Conservation (phyloP, 2,329 filamentous ascomycete species). For the Hymenoscyphus repandus region DNA sequence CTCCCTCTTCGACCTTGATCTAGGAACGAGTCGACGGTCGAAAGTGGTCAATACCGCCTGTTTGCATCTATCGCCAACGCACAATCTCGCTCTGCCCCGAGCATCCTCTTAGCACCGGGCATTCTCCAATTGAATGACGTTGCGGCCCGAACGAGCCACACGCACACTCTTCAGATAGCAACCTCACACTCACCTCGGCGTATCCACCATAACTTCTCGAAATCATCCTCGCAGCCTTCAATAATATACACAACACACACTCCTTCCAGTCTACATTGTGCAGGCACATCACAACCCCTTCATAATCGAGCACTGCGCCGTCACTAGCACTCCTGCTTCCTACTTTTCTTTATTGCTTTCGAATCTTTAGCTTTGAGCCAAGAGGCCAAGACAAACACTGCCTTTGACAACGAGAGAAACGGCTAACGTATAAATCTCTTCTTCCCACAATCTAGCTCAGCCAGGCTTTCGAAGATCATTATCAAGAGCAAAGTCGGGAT, state of each 20-base stretch:
- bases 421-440: slow-evolving; percentile 15
- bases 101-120: neutral
- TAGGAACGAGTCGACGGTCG: too few relatives aligned
- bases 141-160: neutral
- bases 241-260: neutral
- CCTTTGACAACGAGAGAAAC: slow-evolving; percentile 10
- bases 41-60: too few relatives aligned
- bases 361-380: slow-evolving; percentile 6
- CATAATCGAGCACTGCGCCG: slow-evolving; percentile 7
- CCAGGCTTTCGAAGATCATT: slow-evolving; percentile 20
- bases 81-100: too few relatives aligned
- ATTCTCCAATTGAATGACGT: slow-evolving; percentile 3
- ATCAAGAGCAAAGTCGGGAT: slow-evolving; percentile 14
- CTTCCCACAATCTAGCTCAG: slow-evolving; percentile 18
- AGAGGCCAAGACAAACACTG: slow-evolving; percentile 14
- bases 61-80: too few relatives aligned
- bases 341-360: slow-evolving; percentile 1
- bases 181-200: neutral
- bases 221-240: neutral
- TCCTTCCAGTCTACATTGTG: slow-evolving; percentile 1
- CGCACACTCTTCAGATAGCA: neutral
- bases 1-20: neutral
- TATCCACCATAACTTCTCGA: neutral
- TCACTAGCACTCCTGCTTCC: neutral
- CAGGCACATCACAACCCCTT: slow-evolving; percentile 10